These are phyloP conservation scores for Excoecaria cochinchinensis DNA, from an alignment of 345 rosid genomes.

Conservation along the genomic window DNA sequence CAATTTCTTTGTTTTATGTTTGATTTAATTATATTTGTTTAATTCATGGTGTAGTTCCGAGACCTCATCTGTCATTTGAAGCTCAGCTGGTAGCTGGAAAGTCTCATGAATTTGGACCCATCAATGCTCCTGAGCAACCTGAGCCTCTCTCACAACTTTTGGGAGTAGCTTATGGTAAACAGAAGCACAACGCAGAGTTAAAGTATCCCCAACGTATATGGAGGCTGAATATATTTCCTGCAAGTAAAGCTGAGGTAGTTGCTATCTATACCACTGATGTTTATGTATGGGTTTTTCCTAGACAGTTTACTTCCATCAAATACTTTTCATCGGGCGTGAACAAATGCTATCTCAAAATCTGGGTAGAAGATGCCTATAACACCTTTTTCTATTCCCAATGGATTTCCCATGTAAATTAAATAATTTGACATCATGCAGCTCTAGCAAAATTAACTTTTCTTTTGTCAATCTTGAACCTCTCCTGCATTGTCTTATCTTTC, in stretches of 20 bases:
- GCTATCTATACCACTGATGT: not conserved
- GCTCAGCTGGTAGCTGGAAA: constrained; percentile 98
- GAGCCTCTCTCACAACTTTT: constrained; percentile 52
- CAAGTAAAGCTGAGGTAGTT: constrained; percentile 75
- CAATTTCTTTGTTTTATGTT: not conserved
- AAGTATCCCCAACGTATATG: constrained; percentile 88
- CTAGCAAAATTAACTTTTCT: not conserved
- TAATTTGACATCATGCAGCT: constrained; percentile 2
- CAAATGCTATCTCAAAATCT: not conserved
- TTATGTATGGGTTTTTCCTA: not conserved
- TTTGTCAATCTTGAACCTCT: not conserved
- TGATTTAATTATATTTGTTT: not conserved
- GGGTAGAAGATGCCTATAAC: not conserved
- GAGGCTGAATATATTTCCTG: constrained; percentile 86
- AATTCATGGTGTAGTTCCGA: constrained; percentile 55
- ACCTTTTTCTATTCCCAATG: not conserved
- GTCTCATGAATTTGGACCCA: constrained; percentile 68
- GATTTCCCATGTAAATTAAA: not conserved
- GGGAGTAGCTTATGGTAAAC: constrained; percentile 56
- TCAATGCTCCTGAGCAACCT: constrained; percentile 78
- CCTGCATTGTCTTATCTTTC: not conserved
- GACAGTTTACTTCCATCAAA: not conserved
- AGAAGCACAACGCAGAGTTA: constrained; percentile 75
- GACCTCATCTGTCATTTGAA: constrained; percentile 95
- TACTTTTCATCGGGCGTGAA: not conserved